Evolutionary conservation across 345 rosid genomes (phyloP).

Genomic region (Ricinus communis): DNA sequence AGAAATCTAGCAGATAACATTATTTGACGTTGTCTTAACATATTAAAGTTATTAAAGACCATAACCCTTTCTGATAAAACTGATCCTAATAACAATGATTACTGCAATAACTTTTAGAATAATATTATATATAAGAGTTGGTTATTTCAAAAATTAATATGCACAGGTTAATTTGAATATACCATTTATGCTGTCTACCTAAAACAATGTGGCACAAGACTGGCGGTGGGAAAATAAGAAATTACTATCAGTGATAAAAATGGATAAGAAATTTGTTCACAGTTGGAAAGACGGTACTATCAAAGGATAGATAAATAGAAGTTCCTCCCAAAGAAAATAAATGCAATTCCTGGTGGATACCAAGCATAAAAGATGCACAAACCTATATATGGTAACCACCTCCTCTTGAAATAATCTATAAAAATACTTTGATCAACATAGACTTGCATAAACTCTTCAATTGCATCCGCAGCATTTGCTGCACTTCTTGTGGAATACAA

Average conservation of each 20-base stretch:
- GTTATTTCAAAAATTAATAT: not conserved
- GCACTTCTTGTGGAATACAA: conserved; percentile 43
- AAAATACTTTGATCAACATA: conserved; percentile 51
- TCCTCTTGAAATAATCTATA: conserved; percentile 46
- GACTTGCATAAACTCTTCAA: conserved; percentile 51
- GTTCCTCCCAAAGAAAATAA: not conserved
- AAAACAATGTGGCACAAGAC: not conserved
- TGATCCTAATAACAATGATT: not conserved
- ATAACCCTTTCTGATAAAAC: no score
- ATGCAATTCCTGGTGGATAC: not conserved
- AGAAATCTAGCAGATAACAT: no score
- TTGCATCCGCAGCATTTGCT: conserved; percentile 35
- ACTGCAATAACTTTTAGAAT: not conserved
- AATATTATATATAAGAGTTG: not conserved
- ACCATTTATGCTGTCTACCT: not conserved
- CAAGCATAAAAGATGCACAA: conserved; percentile 19
- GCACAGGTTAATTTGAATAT: not conserved
- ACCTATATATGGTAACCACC: conserved; percentile 50
- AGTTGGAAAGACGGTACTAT: not conserved
- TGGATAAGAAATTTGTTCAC: not conserved
- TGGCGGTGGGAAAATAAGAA: not conserved
- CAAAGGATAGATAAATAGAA: no score
- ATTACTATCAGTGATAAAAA: not conserved
- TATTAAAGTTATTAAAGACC: no score
- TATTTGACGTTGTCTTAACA: no score